phyloP scores from a whole-genome alignment of 345 rosid species.

The Moricandia arvensis region DNA sequence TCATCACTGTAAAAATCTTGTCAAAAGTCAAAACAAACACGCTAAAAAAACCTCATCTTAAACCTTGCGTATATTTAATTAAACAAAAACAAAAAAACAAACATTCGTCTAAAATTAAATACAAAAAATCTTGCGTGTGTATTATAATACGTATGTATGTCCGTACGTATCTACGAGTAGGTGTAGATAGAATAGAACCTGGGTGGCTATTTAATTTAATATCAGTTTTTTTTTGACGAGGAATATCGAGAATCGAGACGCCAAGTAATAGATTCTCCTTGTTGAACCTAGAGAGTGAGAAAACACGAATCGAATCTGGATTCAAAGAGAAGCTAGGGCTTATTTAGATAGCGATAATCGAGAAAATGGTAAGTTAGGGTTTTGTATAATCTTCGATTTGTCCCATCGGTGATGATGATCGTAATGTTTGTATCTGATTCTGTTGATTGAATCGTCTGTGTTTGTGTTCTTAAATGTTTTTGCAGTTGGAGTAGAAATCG shows the following conservation, averaged over 20 bases:
- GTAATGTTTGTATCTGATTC: not conserved
- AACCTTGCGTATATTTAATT: not conserved
- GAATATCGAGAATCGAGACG: no score
- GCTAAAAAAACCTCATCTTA: not conserved
- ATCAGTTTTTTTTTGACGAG: not conserved
- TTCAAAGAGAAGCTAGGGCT: no score
- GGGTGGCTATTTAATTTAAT: constrained; percentile 17
- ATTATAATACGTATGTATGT: not conserved
- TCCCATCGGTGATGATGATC: not conserved
- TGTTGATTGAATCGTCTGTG: not conserved
- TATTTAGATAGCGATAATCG: not conserved
- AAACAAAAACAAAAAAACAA: not conserved
- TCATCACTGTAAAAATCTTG: not conserved
- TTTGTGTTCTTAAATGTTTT: not conserved
- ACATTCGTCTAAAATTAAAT: not conserved
- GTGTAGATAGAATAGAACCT: constrained; percentile 21
- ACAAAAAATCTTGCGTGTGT: not conserved
- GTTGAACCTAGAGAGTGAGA: no score
- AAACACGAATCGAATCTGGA: no score
- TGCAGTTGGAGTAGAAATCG: not conserved
- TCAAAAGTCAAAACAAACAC: no score
- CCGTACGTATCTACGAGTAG: constrained; percentile 35
- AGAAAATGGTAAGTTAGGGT: not conserved
- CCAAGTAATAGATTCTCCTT: no score
- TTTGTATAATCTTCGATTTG: not conserved